Conservation (phyloP, 768 basidiomycete genomes). For the Lactarius trivialis region DNA sequence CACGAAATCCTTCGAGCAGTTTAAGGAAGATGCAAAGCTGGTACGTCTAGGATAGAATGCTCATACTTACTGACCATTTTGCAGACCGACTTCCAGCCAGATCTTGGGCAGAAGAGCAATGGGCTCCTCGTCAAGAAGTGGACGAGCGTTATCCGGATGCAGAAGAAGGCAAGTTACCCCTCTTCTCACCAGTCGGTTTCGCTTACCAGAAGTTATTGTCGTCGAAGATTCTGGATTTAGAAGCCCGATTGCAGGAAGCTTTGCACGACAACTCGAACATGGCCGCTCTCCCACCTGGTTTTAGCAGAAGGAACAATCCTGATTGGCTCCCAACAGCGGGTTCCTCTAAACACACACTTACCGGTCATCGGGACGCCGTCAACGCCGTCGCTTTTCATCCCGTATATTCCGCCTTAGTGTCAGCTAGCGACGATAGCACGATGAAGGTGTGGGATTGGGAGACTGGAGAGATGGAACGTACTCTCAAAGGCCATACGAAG, state of each 20-base stretch:
- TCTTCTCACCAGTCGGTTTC: not conserved
- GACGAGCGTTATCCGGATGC: constrained; percentile 26
- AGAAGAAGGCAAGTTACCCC: constrained; percentile 22
- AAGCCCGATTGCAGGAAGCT: constrained; percentile 45
- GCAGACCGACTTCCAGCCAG: constrained; percentile 29
- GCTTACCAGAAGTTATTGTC: not conserved
- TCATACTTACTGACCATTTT: constrained; percentile 1
- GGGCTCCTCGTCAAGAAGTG: constrained; percentile 25
- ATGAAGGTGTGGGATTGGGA: constrained; percentile 63
- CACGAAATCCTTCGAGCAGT: constrained; percentile 31
- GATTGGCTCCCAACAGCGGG: constrained; percentile 48
- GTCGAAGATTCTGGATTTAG: constrained; percentile 54
- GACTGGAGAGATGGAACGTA: constrained; percentile 52
- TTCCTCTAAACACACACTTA: constrained; percentile 38
- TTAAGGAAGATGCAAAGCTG: constrained; percentile 28
- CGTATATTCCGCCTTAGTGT: constrained; percentile 42
- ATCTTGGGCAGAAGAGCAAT: constrained; percentile 24
- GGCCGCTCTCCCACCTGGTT: constrained; percentile 28
- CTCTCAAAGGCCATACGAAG: constrained; percentile 54
- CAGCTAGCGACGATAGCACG: constrained; percentile 49
- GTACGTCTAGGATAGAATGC: constrained; percentile 5
- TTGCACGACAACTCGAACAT: constrained; percentile 39
- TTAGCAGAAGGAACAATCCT: constrained; percentile 33
- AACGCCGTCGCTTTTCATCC: constrained; percentile 53
- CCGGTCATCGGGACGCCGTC: constrained; percentile 42